Conservation (phyloP, 1,284 basidiomycete genomes). For the Cryptococcus sp. region DNA sequence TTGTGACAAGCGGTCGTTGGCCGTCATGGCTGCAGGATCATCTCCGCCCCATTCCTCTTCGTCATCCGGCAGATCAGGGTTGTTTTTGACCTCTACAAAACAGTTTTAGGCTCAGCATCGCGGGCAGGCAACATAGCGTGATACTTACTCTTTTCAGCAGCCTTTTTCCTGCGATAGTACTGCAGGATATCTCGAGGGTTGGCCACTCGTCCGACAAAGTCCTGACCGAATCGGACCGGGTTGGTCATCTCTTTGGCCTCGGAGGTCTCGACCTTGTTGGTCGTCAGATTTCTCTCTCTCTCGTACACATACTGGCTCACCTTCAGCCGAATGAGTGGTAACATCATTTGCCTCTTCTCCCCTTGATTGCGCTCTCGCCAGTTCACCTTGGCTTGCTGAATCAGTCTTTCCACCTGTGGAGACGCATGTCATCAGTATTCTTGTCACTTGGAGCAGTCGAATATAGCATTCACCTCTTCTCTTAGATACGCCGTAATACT, state of each 20-base stretch:
- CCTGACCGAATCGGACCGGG: constrained; percentile 93
- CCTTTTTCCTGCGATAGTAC: constrained; percentile 81
- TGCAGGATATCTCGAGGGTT: constrained; percentile 92
- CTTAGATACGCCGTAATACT: constrained; percentile 79
- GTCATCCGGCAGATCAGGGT: constrained; percentile 54
- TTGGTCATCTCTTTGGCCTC: constrained; percentile 88
- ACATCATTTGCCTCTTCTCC: constrained; percentile 63
- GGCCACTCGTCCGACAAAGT: constrained; percentile 86
- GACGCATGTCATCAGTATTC: background rate
- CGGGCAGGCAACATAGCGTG: background rate
- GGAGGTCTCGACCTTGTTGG: constrained; percentile 78
- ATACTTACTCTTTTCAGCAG: constrained; percentile 51
- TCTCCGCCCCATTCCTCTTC: constrained; percentile 67
- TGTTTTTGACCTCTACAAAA: constrained; percentile 42
- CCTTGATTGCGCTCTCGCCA: constrained; percentile 76
- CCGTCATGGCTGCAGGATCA: constrained; percentile 59
- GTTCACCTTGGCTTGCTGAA: constrained; percentile 69
- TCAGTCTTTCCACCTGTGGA: constrained; percentile 72
- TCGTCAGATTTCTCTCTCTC: constrained; percentile 9
- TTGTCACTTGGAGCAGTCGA: background rate
- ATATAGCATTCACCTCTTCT: constrained; percentile 61
- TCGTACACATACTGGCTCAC: constrained; percentile 50
- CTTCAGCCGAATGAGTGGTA: constrained; percentile 87
- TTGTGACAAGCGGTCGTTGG: constrained; percentile 48
- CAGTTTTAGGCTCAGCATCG: constrained; percentile 2